Evolutionary conservation across 345 rosid species (phyloP).

Genomic region (Melaleuca quinquenervia): DNA sequence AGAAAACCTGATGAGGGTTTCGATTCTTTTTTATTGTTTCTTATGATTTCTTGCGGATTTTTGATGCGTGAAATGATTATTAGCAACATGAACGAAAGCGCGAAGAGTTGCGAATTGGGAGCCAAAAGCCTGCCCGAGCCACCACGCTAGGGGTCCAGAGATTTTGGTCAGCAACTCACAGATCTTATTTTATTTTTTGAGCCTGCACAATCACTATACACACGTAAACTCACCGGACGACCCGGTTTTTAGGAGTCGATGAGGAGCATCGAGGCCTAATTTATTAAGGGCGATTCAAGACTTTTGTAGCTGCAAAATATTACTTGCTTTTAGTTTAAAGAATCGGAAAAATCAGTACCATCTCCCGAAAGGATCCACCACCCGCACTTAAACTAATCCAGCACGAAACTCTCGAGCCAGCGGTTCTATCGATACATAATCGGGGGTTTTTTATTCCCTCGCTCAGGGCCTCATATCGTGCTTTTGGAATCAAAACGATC

Average conservation of each 20-base stretch:
- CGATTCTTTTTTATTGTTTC: background rate
- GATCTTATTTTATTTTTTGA: background rate
- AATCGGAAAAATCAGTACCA: background rate
- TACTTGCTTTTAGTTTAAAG: background rate
- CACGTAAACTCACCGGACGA: background rate
- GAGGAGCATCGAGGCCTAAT: background rate
- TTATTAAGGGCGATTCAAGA: background rate
- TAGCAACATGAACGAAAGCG: background rate
- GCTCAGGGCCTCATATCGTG: background rate
- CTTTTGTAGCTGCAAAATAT: background rate
- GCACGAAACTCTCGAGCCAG: fast-evolving
- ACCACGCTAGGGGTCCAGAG: background rate
- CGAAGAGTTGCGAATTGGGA: background rate
- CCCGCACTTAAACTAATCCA: background rate
- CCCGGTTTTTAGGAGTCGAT: background rate
- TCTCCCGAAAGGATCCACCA: background rate
- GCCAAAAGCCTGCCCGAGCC: background rate
- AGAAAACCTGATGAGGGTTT: background rate
- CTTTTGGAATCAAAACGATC: background rate
- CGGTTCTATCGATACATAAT: fast-evolving
- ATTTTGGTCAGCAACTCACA: background rate
- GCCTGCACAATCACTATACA: background rate
- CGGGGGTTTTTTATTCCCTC: background rate
- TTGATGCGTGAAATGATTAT: background rate
- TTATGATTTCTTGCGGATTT: background rate